Percentiles rank a stretch among this genome's conserved stretches.
These are phyloP conservation scores for Hordeum pubiflorum DNA, from an alignment of 202 grass and related monocot genomes.

Conservation along the genomic window DNA sequence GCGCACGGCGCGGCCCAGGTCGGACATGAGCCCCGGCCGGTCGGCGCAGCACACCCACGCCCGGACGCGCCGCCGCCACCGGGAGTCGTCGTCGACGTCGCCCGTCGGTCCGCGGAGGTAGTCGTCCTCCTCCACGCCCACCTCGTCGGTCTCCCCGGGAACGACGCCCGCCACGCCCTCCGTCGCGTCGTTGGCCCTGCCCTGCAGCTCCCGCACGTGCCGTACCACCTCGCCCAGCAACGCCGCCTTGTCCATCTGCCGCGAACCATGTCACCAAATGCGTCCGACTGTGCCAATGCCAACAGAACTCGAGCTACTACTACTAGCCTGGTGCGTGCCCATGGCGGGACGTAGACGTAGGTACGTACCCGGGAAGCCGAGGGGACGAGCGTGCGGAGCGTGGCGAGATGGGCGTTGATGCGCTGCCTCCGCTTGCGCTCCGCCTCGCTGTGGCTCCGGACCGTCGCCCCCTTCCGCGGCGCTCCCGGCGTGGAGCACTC, in stretches of 20 bases:
- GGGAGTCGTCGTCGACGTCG: neutral
- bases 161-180: constrained; percentile 33
- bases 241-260: constrained; percentile 96
- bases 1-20: constrained; percentile 65
- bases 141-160: constrained; percentile 72
- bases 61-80: constrained; percentile 30
- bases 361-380: constrained; percentile 68
- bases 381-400: constrained; percentile 81
- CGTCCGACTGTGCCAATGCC: too few species aligned
- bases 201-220: constrained; percentile 75
- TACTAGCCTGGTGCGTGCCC: neutral
- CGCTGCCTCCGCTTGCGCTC: constrained; percentile 87
- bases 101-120: neutral
- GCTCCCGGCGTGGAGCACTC: constrained; percentile 1
- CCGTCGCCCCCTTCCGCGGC: constrained; percentile 22
- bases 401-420: constrained; percentile 95
- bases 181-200: constrained; percentile 42
- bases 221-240: constrained; percentile 96
- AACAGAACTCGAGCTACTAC: neutral
- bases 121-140: constrained; percentile 51
- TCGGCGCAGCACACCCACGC: constrained; percentile 91
- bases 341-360: neutral
- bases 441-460: constrained; percentile 85
- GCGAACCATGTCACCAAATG: neutral
- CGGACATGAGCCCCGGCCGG: constrained; percentile 63